Evolutionary conservation across 2,329 filamentous ascomycete species (phyloP).

Genomic region (Tolypocladium tropicale): DNA sequence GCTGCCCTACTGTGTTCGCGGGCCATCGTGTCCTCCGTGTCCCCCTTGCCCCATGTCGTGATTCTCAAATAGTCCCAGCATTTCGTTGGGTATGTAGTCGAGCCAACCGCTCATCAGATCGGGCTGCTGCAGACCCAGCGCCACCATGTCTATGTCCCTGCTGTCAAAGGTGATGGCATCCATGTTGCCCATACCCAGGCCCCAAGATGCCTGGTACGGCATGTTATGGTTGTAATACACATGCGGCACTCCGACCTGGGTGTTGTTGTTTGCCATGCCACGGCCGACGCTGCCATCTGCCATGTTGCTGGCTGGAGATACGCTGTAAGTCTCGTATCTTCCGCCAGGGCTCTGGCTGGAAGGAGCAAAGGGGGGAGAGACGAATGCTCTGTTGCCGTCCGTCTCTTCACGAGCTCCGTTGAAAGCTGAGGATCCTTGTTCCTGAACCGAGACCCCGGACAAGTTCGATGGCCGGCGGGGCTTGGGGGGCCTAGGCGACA

Average conservation of each 20-base stretch:
- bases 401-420: constrained; percentile 17
- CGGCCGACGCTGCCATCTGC: constrained; percentile 15
- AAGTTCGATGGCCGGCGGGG: constrained; percentile 14
- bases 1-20: neutral
- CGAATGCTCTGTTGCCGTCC: constrained; percentile 23
- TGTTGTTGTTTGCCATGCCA: neutral
- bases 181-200: constrained; percentile 21
- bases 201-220: constrained; percentile 19
- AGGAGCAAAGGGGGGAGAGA: constrained; percentile 25
- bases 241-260: neutral
- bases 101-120: constrained; percentile 64
- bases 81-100: constrained; percentile 60
- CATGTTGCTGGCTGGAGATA: constrained; percentile 32
- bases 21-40: constrained; percentile 7
- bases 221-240: constrained; percentile 18
- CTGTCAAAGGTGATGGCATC: constrained; percentile 61
- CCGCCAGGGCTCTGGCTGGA: constrained; percentile 29
- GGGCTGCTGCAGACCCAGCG: constrained; percentile 44
- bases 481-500: constrained; percentile 25
- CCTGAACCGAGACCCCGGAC: constrained; percentile 9
- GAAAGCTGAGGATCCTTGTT: constrained; percentile 16
- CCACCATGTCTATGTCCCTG: constrained; percentile 66
- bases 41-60: constrained; percentile 17
- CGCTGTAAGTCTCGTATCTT: constrained; percentile 30
- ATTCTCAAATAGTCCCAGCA: constrained; percentile 45